A percentile compares a stretch with the other conserved stretches of the same genome.
Conservation (phyloP, 2,329 filamentous ascomycete species). For the Penicillium crustosum region DNA sequence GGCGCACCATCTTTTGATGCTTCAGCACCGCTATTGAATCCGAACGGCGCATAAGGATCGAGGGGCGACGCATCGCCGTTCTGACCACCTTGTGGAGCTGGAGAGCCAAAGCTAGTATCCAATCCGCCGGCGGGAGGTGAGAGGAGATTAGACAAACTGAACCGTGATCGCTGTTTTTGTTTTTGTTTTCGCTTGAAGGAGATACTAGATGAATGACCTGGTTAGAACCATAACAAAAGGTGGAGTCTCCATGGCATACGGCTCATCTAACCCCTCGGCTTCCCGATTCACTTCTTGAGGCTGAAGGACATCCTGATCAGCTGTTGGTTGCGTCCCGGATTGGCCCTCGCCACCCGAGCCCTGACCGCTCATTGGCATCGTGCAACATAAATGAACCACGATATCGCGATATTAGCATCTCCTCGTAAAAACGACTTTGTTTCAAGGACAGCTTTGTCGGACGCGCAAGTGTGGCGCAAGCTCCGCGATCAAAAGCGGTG, state of each 20-base stretch:
- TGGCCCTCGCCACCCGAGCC: conserved; percentile 17
- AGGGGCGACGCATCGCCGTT: conserved; percentile 30
- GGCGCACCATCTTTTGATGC: conserved; percentile 43
- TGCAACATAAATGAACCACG: conserved; percentile 26
- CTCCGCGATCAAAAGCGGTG: conserved; percentile 19
- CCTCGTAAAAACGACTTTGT: conserved; percentile 8
- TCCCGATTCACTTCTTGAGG: conserved; percentile 23
- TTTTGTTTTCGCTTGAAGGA: conserved; percentile 48
- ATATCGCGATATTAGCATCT: conserved; percentile 20
- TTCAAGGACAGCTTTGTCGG: conserved; percentile 15
- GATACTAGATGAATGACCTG: conserved; percentile 28
- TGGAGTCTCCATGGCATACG: conserved; percentile 29
- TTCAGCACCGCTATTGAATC: conserved; percentile 28
- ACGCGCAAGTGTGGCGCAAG: conserved; percentile 32
- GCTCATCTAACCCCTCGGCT: conserved; percentile 35
- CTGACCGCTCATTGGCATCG: conserved; percentile 27
- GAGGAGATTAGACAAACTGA: conserved; percentile 44
- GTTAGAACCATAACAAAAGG: conserved; percentile 8
- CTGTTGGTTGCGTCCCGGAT: conserved; percentile 8
- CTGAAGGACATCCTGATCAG: conserved; percentile 18
- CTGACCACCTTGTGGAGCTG: conserved; percentile 28
- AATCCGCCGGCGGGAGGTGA: conserved; percentile 31
- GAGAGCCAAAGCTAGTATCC: conserved; percentile 25
- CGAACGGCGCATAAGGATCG: conserved; percentile 22
- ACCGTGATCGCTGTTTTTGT: conserved; percentile 39